Percentiles rank a stretch among this genome's conserved stretches.
Conservation (phyloP, 768 basidiomycete species). For the Lentinula guzmanii region DNA sequence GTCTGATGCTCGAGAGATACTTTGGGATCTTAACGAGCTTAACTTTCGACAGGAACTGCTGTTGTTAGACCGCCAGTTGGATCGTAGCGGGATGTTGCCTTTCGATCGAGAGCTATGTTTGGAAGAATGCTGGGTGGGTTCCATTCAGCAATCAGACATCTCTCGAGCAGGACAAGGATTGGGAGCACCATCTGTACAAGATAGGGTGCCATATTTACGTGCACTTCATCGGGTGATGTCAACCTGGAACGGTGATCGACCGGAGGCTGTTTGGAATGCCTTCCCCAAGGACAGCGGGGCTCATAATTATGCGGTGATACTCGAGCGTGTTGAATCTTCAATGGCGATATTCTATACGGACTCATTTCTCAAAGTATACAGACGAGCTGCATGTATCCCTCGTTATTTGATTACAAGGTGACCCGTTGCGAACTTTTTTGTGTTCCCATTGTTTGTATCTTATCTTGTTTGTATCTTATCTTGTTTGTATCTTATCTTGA, state of each 20-base stretch:
- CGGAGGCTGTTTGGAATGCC: not conserved
- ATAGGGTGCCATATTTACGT: not conserved
- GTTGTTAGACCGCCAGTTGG: too few relatives aligned
- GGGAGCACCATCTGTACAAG: not conserved
- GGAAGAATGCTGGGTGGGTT: too few relatives aligned
- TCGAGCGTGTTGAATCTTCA: not conserved
- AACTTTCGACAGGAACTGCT: too few relatives aligned
- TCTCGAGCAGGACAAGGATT: too few relatives aligned
- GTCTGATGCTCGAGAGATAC: too few relatives aligned
- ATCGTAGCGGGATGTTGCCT: too few relatives aligned
- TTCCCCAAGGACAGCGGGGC: not conserved
- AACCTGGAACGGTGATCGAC: not conserved
- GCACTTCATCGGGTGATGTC: not conserved
- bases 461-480: too few relatives aligned
- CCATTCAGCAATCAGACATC: too few relatives aligned
- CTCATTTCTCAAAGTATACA: not conserved
- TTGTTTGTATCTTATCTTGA: too few relatives aligned
- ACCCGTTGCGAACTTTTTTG: too few relatives aligned
- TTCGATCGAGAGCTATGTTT: too few relatives aligned
- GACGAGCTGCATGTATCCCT: not conserved
- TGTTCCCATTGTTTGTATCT: too few relatives aligned
- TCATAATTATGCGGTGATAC: not conserved
- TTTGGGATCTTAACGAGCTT: not conserved
- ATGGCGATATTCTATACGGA: not conserved
- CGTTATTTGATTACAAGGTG: not conserved